Conservation (phyloP, 176 grass and related monocot species). For the Calamus simplicifolius region DNA sequence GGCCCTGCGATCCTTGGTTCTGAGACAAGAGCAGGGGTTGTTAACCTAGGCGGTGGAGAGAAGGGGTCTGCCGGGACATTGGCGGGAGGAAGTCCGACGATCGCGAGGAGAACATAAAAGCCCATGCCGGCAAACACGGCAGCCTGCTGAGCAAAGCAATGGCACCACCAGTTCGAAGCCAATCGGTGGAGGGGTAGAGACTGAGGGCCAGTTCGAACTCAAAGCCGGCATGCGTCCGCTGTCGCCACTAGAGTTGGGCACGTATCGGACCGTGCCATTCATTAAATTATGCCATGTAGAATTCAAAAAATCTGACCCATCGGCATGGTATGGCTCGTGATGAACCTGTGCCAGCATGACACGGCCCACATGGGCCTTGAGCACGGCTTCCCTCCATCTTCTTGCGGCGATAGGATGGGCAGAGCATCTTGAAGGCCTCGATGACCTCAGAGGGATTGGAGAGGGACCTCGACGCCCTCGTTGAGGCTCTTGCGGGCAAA, state of each 20-base stretch:
- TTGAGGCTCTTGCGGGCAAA: constrained; percentile 83
- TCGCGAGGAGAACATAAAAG: neutral
- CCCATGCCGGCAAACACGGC: constrained; percentile 25
- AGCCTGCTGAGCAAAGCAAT: neutral
- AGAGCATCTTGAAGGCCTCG: constrained; percentile 90
- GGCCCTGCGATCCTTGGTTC: too few relatives aligned
- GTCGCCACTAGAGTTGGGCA: too few relatives aligned
- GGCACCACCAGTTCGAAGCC: too few relatives aligned
- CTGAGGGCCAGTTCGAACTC: too few relatives aligned
- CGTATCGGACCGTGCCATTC: too few relatives aligned
- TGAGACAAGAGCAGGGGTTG: constrained; percentile 9
- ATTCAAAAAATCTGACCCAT: too few relatives aligned
- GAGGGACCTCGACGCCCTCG: constrained; percentile 88
- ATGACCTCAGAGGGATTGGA: constrained; percentile 63
- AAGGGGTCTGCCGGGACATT: neutral
- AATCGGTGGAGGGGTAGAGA: too few relatives aligned
- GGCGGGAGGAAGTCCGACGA: neutral
- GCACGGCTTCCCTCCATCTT: constrained; percentile 62
- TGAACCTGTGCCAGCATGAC: too few relatives aligned
- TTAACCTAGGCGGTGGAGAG: constrained; percentile 5
- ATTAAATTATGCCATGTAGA: too few relatives aligned
- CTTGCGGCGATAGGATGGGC: constrained; percentile 65
- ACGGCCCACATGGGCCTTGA: too few relatives aligned
- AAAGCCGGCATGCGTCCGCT: too few relatives aligned
- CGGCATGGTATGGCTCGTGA: too few relatives aligned